Evolutionary conservation across 2,329 filamentous ascomycete species (phyloP), one percentile per base, ranked within the genome.

Genomic region (Clarireedia homoeocarpa): DNA sequence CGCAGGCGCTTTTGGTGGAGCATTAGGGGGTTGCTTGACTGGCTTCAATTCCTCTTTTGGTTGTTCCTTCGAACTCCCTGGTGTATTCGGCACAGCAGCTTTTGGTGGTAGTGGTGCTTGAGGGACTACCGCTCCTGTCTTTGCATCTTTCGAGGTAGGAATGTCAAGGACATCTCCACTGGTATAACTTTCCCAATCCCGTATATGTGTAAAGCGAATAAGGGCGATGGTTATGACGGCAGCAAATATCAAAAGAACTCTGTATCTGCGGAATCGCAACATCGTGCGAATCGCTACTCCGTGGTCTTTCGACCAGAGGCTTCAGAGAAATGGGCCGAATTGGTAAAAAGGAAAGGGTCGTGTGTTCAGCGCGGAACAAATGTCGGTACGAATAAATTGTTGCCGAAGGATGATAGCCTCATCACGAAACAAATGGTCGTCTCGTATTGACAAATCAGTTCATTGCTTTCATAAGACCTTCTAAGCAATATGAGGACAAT

Each of bases 241-340:
- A 24, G 63, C 63, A 58, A 65, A 58, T 15, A 60, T 44, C 23
- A 65, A 51, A 50, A 85, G 83, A 56, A 83, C 73, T 58, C 84
- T 79, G 65, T 85, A 85, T 67, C 83, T 75, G 63, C 84, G 72
- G 60, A 79, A 75, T 51, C 84, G 80, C 57, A 80, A 70, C 77
- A 86, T 83, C 64, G 65, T 63, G 61, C 58, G 46, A 48, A 46
- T 40, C 38, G 51, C 44, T 40, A 17, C 23, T 48, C 38, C 44
- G 34, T 48, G 52, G 53, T 47, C 51, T 50, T 47, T 53, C 51
- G 36, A 53, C 44, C 51, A 23, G 51, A 48, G 39, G 30, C 10
- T 53, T 17, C 7, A 27, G 23, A 30, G 30, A 42, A 42, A 42
- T 20, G 39, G 9, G 17, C 9, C 17, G 39, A 48, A 49, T 27